Percentiles rank a stretch among this genome's conserved stretches.
Conservation (phyloP, 306 rosid species). For the Gillenia trifoliata region DNA sequence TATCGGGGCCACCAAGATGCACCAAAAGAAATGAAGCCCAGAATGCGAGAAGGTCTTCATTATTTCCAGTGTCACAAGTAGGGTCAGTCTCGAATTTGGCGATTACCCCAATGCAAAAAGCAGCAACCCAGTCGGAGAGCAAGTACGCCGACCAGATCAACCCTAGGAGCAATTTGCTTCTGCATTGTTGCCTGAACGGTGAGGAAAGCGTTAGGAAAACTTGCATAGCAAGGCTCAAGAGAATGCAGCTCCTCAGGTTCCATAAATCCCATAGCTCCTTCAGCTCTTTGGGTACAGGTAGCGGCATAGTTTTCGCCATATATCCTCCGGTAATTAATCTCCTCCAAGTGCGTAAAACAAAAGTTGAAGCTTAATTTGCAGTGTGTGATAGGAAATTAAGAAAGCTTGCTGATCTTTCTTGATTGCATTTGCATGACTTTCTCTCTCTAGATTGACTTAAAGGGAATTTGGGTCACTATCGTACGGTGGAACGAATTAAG, state of each 20-base stretch:
- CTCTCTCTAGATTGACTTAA: not conserved
- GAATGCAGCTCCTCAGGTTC: slow-evolving; percentile 2
- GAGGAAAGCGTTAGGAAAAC: not conserved
- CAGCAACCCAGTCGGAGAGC: slow-evolving; percentile 27
- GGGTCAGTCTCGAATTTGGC: slow-evolving; percentile 5
- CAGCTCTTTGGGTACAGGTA: not conserved
- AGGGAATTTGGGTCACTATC: not conserved
- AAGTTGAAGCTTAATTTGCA: too few relatives aligned
- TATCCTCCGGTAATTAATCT: too few relatives aligned
- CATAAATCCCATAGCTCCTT: slow-evolving; percentile 5
- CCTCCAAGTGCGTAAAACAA: too few relatives aligned
- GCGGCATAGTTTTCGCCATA: not conserved
- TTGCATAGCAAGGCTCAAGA: slow-evolving; percentile 19
- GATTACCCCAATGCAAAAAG: slow-evolving; percentile 23
- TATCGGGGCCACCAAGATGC: slow-evolving; percentile 38
- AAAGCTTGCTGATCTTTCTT: not conserved
- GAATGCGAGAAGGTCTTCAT: slow-evolving; percentile 11
- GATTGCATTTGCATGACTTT: not conserved
- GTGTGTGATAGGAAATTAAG: too few relatives aligned
- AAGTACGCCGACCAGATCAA: slow-evolving; percentile 22
- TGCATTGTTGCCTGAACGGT: slow-evolving; percentile 7
- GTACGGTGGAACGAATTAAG: not conserved
- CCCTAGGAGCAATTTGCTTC: not conserved
- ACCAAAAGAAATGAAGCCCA: slow-evolving; percentile 32
- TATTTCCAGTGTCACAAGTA: not conserved